Percentiles rank a stretch among this genome's conserved stretches.
These are phyloP conservation scores for Ganoderma leucocontextum DNA, from an alignment of 1,284 basidiomycete species.

Conservation along the genomic window DNA sequence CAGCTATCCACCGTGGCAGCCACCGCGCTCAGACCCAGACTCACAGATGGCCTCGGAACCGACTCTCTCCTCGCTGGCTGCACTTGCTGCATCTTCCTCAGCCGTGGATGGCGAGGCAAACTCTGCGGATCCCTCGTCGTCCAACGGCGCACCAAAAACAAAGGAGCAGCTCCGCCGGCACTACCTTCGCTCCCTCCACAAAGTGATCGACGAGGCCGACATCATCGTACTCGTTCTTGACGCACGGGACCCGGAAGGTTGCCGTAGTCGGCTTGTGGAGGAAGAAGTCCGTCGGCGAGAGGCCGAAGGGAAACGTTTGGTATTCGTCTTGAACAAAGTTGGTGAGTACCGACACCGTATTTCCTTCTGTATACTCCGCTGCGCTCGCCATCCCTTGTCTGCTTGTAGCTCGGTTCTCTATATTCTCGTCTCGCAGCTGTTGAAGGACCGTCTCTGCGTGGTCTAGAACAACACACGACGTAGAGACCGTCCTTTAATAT, in stretches of 20 bases:
- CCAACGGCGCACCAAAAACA: conserved; percentile 52
- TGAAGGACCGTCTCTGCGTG: no score
- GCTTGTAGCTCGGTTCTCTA: no score
- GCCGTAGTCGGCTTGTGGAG: conserved; percentile 86
- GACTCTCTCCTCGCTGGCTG: conserved; percentile 66
- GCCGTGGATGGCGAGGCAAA: conserved; percentile 36
- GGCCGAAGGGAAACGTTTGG: conserved; percentile 85
- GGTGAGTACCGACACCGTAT: conserved; percentile 62
- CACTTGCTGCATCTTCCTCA: conserved; percentile 47
- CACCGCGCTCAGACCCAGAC: conserved; percentile 60
- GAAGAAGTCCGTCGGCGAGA: conserved; percentile 89
- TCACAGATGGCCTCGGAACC: conserved; percentile 78
- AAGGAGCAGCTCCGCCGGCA: conserved; percentile 74
- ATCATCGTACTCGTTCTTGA: conserved; percentile 91
- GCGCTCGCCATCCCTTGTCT: no score
- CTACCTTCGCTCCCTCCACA: conserved; percentile 82
- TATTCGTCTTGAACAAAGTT: conserved; percentile 94
- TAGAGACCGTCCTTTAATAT: no score
- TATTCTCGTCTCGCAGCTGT: no score
- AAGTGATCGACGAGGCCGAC: conserved; percentile 94
- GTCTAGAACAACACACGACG: no score
- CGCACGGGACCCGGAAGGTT: conserved; percentile 92
- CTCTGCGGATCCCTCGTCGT: conserved; percentile 38
- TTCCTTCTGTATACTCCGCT: conserved; percentile 12
- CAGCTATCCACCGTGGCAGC: no score